phyloP scores from a whole-genome alignment of 192 early-diverging fungal species.

The Gonapodya prolifera region DNA sequence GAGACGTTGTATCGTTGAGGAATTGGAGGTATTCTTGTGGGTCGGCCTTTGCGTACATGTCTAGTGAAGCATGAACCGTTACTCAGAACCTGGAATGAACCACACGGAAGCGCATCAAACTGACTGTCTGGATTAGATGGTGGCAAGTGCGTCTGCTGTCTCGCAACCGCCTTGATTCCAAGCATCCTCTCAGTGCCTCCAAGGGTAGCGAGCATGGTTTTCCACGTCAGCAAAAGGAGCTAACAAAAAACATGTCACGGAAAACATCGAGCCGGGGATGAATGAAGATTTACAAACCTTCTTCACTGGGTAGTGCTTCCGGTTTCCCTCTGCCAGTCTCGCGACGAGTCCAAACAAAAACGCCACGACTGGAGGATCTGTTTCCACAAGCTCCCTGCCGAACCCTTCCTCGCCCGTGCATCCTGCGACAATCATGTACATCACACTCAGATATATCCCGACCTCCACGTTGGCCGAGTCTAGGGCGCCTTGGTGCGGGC shows the following conservation, averaged over 20 bases:
- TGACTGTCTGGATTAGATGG: slow-evolving; percentile 12
- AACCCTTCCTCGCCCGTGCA: slow-evolving; percentile 33
- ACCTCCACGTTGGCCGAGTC: slow-evolving; percentile 28
- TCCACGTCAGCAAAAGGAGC: slow-evolving; percentile 58
- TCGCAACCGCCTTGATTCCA: slow-evolving; percentile 28
- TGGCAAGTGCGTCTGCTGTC: slow-evolving; percentile 34
- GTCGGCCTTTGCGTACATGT: slow-evolving; percentile 33
- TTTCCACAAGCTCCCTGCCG: slow-evolving; percentile 29
- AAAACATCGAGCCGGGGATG: background rate
- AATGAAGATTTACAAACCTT: slow-evolving; percentile 22
- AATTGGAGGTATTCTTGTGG: slow-evolving; percentile 50
- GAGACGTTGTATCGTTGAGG: slow-evolving; percentile 35
- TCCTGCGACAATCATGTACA: slow-evolving; percentile 49
- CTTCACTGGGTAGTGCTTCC: slow-evolving; percentile 57
- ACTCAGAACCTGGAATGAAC: slow-evolving; percentile 1
- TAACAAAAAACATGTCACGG: slow-evolving; percentile 14
- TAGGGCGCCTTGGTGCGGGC: slow-evolving; percentile 17
- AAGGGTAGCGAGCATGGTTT: slow-evolving; percentile 43
- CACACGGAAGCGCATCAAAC: no score
- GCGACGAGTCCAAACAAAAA: slow-evolving; percentile 55
- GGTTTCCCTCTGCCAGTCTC: slow-evolving; percentile 50
- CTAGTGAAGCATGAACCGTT: slow-evolving; percentile 9
- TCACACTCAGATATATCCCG: slow-evolving; percentile 36
- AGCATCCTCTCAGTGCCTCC: slow-evolving; percentile 38
- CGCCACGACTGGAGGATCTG: slow-evolving; percentile 31